Base-by-base conservation (phyloP, 768 basidiomycete species). In the Pholiota microspora region DNA sequence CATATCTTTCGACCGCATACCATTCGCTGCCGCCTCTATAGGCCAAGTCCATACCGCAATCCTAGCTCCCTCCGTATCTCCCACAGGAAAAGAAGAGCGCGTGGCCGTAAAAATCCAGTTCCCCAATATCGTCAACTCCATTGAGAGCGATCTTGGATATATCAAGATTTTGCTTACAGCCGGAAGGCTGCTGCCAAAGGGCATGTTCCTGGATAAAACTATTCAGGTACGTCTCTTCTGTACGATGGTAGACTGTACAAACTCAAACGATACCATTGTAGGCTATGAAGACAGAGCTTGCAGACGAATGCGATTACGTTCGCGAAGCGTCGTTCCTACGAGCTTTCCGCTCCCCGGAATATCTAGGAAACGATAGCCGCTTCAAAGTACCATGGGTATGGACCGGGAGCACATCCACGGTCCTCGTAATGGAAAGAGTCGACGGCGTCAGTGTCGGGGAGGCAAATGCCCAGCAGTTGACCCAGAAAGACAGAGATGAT, bases 1-100 rank as follows among this genome's bases (percentile, higher is more conserved):
- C 67, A 61, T 72, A 1, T 76, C 80, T 0, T 97, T 98, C 68
- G 83, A 89, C 53, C 84, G 90, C 3, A 77, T 93, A 2, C 96
- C 96, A 0, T 93, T 97, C 61, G 95, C 95, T 1, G 91, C 94
- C 0, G 96, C 96, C 0, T 98, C 96, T 2, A 98, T 99, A 29
- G 97, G 97, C 0, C 96, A 99, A 68, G 96, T 98, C 1, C 96
- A 99, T 64, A 72, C 65, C 0, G 96, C 90, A 0, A 73, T 81
- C 2, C 78, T 98, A 9, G 68, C 79, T 0, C 69, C 83, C 0
- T 59, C 70, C 12, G 66, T 70, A 23, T 82, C 82, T 3, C 81
- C 85, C 2, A 86, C 83, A 6, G 79, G 80, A 15, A 68, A 60
- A 38, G 74, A 79, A 0, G 83, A 79, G 55, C 75, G 70, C 4